Percentiles rank a stretch among this genome's conserved stretches.
phyloP scores from a whole-genome alignment of 2,329 filamentous ascomycete genomes.

The Colletotrichum higginsianum region DNA sequence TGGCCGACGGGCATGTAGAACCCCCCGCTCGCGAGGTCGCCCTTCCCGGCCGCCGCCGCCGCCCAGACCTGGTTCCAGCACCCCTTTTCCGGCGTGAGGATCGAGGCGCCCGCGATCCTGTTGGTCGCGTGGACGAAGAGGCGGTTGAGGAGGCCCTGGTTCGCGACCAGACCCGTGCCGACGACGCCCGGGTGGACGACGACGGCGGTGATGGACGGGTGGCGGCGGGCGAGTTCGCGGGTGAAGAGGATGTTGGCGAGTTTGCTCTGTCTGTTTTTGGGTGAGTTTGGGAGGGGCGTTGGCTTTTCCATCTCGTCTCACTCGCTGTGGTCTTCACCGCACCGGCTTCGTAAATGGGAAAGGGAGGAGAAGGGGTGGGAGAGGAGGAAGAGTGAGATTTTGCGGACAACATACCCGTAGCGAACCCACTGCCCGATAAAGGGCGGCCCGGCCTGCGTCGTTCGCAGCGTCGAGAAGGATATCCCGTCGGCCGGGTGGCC shows the following conservation, averaged over 20 bases:
- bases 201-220: conserved; percentile 48
- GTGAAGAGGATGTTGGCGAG: conserved; percentile 52
- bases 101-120: conserved; percentile 29
- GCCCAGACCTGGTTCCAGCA: conserved; percentile 52
- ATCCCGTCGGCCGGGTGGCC: conserved; percentile 30
- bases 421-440: conserved; percentile 48
- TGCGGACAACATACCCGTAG: conserved; percentile 18
- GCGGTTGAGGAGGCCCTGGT: conserved; percentile 45
- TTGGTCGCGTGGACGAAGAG: conserved; percentile 47
- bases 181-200: conserved; percentile 51
- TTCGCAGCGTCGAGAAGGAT: conserved; percentile 22
- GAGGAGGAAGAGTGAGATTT: background rate
- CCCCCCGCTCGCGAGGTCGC: conserved; percentile 43
- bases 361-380: background rate
- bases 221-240: conserved; percentile 48
- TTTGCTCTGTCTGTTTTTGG: conserved; percentile 48
- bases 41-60: conserved; percentile 44
- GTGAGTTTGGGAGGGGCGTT: background rate
- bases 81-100: conserved; percentile 49
- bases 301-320: too few relatives aligned
- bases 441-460: conserved; percentile 17
- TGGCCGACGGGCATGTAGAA: conserved; percentile 50
- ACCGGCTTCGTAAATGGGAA: too few relatives aligned
- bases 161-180: conserved; percentile 47
- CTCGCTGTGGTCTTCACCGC: too few relatives aligned